Percentiles rank a stretch among this genome's conserved stretches.
Conservation (phyloP, 2,329 filamentous ascomycete species). For the Colletotrichum shisoi region DNA sequence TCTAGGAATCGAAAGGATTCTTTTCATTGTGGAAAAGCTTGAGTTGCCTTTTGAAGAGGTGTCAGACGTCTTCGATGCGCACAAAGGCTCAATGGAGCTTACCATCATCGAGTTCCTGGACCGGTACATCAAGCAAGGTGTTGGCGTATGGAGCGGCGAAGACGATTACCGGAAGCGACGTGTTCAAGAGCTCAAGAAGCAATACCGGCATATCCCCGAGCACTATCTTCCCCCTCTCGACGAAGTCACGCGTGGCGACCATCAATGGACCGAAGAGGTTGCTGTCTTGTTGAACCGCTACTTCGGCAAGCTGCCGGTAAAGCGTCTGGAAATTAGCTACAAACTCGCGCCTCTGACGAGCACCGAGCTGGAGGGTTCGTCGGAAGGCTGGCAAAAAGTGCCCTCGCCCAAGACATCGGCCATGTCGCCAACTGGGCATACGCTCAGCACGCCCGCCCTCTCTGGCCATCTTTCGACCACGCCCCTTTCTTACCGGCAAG, state of each 20-base stretch:
- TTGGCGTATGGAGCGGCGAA: conserved; percentile 39
- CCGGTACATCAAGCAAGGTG: conserved; percentile 52
- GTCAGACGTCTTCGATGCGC: conserved; percentile 51
- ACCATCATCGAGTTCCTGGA: conserved; percentile 56
- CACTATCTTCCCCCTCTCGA: conserved; percentile 55
- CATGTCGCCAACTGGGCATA: conserved; percentile 16
- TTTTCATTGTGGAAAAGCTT: conserved; percentile 56
- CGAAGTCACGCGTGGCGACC: conserved; percentile 47
- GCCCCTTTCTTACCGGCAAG: conserved; percentile 31
- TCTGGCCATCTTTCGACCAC: background rate
- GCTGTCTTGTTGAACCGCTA: conserved; percentile 53
- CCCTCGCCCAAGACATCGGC: conserved; percentile 18
- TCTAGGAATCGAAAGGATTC: conserved; percentile 52
- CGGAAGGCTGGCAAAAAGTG: conserved; percentile 30
- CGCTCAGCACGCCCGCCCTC: conserved; percentile 26
- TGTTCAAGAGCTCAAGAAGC: conserved; percentile 48
- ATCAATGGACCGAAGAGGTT: conserved; percentile 52
- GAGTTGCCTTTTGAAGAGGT: conserved; percentile 54
- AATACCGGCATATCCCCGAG: conserved; percentile 54
- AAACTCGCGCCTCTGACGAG: conserved; percentile 49
- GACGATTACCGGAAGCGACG: conserved; percentile 46
- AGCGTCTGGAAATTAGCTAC: conserved; percentile 52
- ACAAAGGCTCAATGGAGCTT: conserved; percentile 50
- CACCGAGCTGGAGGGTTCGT: conserved; percentile 46
- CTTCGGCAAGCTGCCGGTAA: conserved; percentile 52